A percentile compares a stretch with the other conserved stretches of the same genome.
Conservation (phyloP, 352 stramenopile genomes). For the Pelagophyceae sp. region DNA sequence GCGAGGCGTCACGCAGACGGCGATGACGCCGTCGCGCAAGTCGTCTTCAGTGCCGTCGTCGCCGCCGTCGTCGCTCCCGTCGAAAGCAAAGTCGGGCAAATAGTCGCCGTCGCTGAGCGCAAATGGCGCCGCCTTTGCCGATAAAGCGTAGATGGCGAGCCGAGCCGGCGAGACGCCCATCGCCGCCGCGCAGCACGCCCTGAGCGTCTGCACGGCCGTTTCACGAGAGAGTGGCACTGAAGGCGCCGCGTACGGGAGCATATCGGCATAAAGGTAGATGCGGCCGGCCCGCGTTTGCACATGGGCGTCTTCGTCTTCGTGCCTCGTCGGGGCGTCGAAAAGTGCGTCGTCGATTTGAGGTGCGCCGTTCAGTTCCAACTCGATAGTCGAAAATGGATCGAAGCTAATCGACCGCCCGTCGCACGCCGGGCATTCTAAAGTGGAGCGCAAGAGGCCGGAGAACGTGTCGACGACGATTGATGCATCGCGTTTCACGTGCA, state of each 20-base stretch:
- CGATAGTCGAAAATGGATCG: slow-evolving; percentile 72
- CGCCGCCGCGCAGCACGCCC: neutral
- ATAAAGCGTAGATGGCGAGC: neutral
- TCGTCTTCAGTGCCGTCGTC: neutral
- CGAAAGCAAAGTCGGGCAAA: neutral
- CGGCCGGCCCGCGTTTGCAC: neutral
- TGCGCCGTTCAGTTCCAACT: slow-evolving; percentile 65
- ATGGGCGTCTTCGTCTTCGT: slow-evolving; percentile 1
- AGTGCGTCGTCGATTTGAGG: neutral
- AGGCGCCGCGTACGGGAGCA: neutral
- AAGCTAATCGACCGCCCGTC: slow-evolving; percentile 73
- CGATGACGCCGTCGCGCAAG: neutral
- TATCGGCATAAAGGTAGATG: neutral
- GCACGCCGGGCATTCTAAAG: slow-evolving; percentile 71
- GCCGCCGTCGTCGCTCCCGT: neutral
- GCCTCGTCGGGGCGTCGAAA: too few species aligned
- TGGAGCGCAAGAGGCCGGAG: slow-evolving; percentile 72
- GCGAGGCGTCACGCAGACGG: neutral
- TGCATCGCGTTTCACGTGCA: slow-evolving; percentile 62
- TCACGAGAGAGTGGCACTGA: neutral
- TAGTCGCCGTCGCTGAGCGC: neutral
- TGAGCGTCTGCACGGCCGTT: neutral
- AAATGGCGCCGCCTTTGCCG: neutral
- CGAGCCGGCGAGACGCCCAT: neutral
- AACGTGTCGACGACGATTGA: slow-evolving; percentile 70